Base-by-base conservation (phyloP, 176 grass and related monocot genomes). In the Luzula sylvatica region DNA sequence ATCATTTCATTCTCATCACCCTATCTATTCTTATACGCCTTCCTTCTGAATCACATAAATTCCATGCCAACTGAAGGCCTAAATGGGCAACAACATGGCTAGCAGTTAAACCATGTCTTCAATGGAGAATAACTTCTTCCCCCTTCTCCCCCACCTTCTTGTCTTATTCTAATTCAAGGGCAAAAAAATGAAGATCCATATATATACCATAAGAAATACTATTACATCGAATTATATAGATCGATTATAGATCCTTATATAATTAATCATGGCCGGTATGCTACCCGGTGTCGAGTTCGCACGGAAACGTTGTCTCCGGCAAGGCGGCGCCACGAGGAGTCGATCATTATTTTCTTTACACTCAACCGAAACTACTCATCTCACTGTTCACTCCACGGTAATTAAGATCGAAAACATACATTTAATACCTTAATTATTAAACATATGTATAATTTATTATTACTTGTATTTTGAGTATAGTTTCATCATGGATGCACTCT, bases 271-370 rank as follows among this genome's bases (percentile, higher is more conserved):
- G 78, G 87, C 82, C 20, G 82, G 88, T 13, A 94, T 94, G 65
- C 65, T 94, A n/a, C 78, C 87, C 0, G 87, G 87, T 1, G 87
- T 83, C 12, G 78, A 87, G 58, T 83, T 75, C 45, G 78, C 82
- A 19, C 78, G 87, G 58, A 68, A 83, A 59, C 63, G 87, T 6
- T 68, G 78, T 35, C 43, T 90, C 16, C 38, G 79, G 23, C 87
- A 74, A 38, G 47, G 50, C 21, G 61, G 23, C 1, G 39, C 71
- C n/a, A 47, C 76, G 3, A 74, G 80, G 55, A 14, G n/a, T n/a
- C n/a, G 62, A 25, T 46, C 76, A 8, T 80, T 75, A 0, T 89
- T 89, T 38, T 80, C 75, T 54, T 21, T 80, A 3, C 65, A 89
- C 75, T 41, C 45, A 3, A 61, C 71, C 0, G 72, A 80, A 14